Evolutionary conservation across 2,329 filamentous ascomycete genomes (phyloP).

Genomic region (Dryadomyces quercus-mongolicae): DNA sequence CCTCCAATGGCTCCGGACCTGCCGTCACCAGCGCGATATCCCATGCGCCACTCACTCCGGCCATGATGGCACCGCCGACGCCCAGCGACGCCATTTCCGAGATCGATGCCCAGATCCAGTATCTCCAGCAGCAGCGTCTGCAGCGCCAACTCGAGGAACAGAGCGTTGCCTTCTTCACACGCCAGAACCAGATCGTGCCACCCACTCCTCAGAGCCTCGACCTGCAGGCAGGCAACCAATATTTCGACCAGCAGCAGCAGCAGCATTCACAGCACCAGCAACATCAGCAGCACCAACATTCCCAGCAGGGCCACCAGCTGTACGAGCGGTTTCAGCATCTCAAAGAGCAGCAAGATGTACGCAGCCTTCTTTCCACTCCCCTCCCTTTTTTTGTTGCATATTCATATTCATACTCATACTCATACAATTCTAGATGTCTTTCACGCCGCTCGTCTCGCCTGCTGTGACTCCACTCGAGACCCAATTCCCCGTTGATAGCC

Average conservation of each 20-base stretch:
- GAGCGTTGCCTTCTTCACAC: slow-evolving; percentile 39
- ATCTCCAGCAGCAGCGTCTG: slow-evolving; percentile 50
- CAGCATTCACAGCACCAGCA: slow-evolving; percentile 30
- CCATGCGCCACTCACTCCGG: slow-evolving; percentile 33
- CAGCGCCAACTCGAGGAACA: slow-evolving; percentile 47
- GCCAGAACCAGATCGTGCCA: slow-evolving; percentile 51
- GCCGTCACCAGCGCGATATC: slow-evolving; percentile 27
- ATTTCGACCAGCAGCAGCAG: slow-evolving; percentile 39
- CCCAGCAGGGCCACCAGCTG: slow-evolving; percentile 39
- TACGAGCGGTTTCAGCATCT: slow-evolving; percentile 21
- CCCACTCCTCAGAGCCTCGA: slow-evolving; percentile 75
- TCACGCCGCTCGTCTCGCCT: slow-evolving; percentile 74
- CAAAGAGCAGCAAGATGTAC: slow-evolving; percentile 58
- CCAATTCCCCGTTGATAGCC: slow-evolving; percentile 48
- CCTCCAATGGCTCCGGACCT: slow-evolving; percentile 13
- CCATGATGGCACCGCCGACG: slow-evolving; percentile 31
- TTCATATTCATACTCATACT: neutral
- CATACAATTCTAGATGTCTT: slow-evolving; percentile 48
- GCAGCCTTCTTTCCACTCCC: slow-evolving; percentile 18
- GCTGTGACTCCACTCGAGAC: slow-evolving; percentile 69
- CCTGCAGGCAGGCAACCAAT: slow-evolving; percentile 51
- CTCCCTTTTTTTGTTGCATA: neutral
- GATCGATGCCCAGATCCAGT: slow-evolving; percentile 55
- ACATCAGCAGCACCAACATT: slow-evolving; percentile 30
- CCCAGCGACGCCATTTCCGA: slow-evolving; percentile 42